Base-by-base conservation (phyloP, 179 eudicot species). In the Amaranthus tricolor region DNA sequence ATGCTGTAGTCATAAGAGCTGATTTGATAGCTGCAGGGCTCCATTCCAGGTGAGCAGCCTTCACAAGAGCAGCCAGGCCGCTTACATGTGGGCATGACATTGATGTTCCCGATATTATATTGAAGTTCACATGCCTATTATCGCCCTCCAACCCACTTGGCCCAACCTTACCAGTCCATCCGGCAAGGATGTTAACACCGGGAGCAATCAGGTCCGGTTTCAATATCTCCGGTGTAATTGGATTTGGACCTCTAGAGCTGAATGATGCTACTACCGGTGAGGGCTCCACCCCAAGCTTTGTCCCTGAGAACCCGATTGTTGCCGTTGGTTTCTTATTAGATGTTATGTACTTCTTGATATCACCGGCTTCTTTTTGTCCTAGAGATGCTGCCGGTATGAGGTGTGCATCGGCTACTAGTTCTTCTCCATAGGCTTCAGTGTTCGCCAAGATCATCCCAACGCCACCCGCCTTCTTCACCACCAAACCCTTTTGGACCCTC, bases 61-160 rank as follows among this genome's bases (percentile, higher is more conserved):
- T 93, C 74, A 91, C 72, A 7, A 93, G 77, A 9, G 91, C 94
- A 11, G 98, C 96, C 55, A 93, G 72, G 51, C 98, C 98, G n/a
- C 94, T 91, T 47, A 91, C 84, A 63, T 93, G 98, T 16, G 96
- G 98, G 75, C 98, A 93, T 3, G 96, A 89, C 98, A 93, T 92
- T 0, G 97, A 92, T 49, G 97, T 92, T 16, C 97, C 97, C 1
- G 97, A 92, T 56, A 91, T 75, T 70, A 91, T 93, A 86, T 93
- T 93, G 85, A 93, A 93, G 67, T 77, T 84, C 62, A 89, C 94
- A 48, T 78, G 84, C 50, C 96, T 82, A 8, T 78, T 76, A 73
- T 93, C 98, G 6, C 62, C 78, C 9, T 48, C 56, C 74, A 89
- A 54, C 9, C 85, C 89, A 0, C 87, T 81, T 5, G 98, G 98